These are phyloP conservation scores for Agrocybe pediades DNA, from an alignment of 768 basidiomycete species.

Conservation along the genomic window DNA sequence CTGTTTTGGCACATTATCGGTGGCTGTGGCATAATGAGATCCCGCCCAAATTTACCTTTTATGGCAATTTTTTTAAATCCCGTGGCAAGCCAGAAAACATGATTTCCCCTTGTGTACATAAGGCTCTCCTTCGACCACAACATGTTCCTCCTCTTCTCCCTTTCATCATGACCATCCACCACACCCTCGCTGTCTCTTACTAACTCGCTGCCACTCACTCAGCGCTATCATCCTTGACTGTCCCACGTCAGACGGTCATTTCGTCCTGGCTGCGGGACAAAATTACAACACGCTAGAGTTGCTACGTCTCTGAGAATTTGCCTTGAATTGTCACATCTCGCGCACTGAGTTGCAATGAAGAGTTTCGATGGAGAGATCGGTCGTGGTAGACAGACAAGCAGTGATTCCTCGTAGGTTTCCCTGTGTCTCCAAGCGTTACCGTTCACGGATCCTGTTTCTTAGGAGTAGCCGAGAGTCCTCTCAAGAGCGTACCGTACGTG, in stretches of 20 bases:
- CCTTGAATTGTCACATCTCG: neutral
- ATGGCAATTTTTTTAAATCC: slow-evolving; percentile 15
- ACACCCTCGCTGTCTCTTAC: neutral
- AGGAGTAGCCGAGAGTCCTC: slow-evolving; percentile 65
- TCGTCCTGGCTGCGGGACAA: too few species aligned
- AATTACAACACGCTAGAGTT: too few species aligned
- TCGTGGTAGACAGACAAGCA: slow-evolving; percentile 33
- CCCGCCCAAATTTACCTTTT: slow-evolving; percentile 19
- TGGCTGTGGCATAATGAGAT: too few species aligned
- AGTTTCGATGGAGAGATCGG: slow-evolving; percentile 35
- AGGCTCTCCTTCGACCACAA: neutral
- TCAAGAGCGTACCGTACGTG: slow-evolving; percentile 43
- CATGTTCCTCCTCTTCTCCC: neutral
- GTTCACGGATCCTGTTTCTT: slow-evolving; percentile 7
- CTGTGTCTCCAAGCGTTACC: neutral
- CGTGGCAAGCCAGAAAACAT: neutral
- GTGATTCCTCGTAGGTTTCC: slow-evolving; percentile 35
- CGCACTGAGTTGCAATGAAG: neutral
- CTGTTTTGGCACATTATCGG: slow-evolving; percentile 1
- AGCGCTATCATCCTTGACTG: too few species aligned
- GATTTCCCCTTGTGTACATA: neutral
- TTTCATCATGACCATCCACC: neutral
- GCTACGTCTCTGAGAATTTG: neutral
- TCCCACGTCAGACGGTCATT: too few species aligned
- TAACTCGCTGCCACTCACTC: neutral